Conservation (phyloP, 2,329 filamentous ascomycete species). For the Microdochium paspali region DNA sequence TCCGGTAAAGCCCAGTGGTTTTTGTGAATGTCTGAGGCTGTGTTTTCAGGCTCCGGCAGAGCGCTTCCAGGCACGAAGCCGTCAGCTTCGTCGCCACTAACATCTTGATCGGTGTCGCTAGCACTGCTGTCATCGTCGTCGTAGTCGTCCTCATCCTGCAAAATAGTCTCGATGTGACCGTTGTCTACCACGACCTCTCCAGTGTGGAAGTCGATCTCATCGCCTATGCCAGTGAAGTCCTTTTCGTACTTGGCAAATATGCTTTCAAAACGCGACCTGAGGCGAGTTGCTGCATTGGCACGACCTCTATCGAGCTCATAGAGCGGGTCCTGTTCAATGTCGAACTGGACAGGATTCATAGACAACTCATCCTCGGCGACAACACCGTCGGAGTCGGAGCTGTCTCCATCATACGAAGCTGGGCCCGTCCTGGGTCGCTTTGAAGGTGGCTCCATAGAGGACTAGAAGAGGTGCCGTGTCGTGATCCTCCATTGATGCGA, state of each 20-base stretch:
- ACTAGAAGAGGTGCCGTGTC: not conserved
- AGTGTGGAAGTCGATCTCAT: conserved; percentile 80
- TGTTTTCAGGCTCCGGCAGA: conserved; percentile 3
- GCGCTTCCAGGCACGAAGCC: conserved; percentile 7
- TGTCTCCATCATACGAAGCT: conserved; percentile 25
- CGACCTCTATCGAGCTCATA: conserved; percentile 52
- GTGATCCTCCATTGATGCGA: not conserved
- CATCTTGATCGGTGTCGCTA: conserved; percentile 8
- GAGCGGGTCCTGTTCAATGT: conserved; percentile 38
- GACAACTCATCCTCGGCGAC: conserved; percentile 36
- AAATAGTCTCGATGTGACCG: conserved; percentile 61
- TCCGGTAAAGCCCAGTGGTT: conserved; percentile 4
- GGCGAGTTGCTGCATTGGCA: conserved; percentile 55
- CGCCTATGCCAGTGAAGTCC: conserved; percentile 74
- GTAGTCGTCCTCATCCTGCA: conserved; percentile 25
- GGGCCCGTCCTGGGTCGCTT: conserved; percentile 52
- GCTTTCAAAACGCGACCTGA: conserved; percentile 77
- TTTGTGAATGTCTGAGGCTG: not conserved
- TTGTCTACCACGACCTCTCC: conserved; percentile 83
- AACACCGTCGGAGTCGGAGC: conserved; percentile 28
- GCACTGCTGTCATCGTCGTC: conserved; percentile 19
- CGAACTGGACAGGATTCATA: conserved; percentile 35
- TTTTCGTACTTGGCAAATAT: conserved; percentile 84
- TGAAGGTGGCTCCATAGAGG: conserved; percentile 43
- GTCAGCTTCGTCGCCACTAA: conserved; percentile 2